Conservation (phyloP, 441 rosid species). For the Mallotus japonicus region DNA sequence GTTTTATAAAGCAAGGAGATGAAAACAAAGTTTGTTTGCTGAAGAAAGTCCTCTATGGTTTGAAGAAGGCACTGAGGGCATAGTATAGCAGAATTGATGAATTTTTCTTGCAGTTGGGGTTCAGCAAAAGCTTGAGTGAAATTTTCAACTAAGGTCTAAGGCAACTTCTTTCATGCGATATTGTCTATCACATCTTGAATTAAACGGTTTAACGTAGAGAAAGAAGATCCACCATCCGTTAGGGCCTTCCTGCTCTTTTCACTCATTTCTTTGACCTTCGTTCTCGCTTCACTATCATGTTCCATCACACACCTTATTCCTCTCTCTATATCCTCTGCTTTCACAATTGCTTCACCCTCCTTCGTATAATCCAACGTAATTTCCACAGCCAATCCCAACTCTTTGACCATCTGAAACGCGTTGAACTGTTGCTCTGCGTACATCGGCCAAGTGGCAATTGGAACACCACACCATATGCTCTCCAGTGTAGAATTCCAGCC, state of each 20-base stretch:
- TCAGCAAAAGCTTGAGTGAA: background rate
- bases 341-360: slow-evolving; percentile 22
- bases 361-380: slow-evolving; percentile 46
- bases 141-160: no score
- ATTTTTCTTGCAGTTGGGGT: background rate
- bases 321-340: slow-evolving; percentile 35
- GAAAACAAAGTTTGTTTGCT: background rate
- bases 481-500: slow-evolving; percentile 66
- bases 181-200: slow-evolving; percentile 18
- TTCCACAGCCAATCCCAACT: slow-evolving; percentile 47
- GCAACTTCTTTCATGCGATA: no score
- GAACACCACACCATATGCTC: slow-evolving; percentile 54
- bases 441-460: slow-evolving; percentile 57
- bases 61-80: background rate
- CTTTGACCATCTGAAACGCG: slow-evolving; percentile 45
- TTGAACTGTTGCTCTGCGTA: slow-evolving; percentile 63
- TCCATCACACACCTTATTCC: slow-evolving; percentile 49
- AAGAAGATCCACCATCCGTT: slow-evolving; percentile 39
- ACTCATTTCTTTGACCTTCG: slow-evolving; percentile 37
- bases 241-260: slow-evolving; percentile 31
- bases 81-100: background rate
- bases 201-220: slow-evolving; percentile 29
- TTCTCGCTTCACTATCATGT: slow-evolving; percentile 27
- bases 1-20: background rate
- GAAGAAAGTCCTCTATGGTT: background rate